Evolutionary conservation across 441 rosid genomes (phyloP), one percentile per base, ranked within the genome.

Genomic region (Erodium trifolium): DNA sequence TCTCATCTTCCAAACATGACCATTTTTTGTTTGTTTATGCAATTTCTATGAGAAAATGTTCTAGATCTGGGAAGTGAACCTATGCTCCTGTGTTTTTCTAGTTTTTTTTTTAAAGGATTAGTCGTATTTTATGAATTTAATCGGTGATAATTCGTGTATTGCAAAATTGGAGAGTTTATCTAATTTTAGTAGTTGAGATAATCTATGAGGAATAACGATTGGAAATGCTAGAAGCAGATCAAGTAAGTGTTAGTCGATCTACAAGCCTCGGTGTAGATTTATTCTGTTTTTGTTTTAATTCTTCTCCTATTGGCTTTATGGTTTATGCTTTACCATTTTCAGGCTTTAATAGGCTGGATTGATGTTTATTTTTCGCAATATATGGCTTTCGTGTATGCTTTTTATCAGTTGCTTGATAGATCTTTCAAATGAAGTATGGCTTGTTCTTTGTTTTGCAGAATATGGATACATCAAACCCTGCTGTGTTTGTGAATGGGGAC

Each of bases 381-480:
- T 51, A 5, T 23, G 13, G 0, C 12, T 0, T 43, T 43, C 4
- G 10, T 51, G 39, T 65, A 37, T 57, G 8, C 17, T 39, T n/a
- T 34, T 65, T 29, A 2, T 69, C 27, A 65, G 31, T 55, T 55
- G 53, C 3, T 34, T 55, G 0, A 3, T 60, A 0, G 43, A 16
- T 27, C 3, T 17, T 64, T 5, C 41, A 19, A 41, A 45, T 9
- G 35, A 6, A n/a, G 31, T 19, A 49, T 9, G 19, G 10, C 16
- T 0, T 23, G n/a, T 57, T 13, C 10, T 65, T 59, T 70, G 23
- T 77, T 70, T 62, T 8, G 59, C 69, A 75, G 83, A 34, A 59
- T 63, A 93, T 93, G 97, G 97, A 93, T 76, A 82, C 91, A 0
- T 88, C 90, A 16, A 84, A 76, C 70, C 97, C 98, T 72, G 85